Evolutionary conservation across 768 basidiomycete genomes (phyloP), one percentile per base, ranked within the genome.

Genomic region (Pleurotus tuoliensis): DNA sequence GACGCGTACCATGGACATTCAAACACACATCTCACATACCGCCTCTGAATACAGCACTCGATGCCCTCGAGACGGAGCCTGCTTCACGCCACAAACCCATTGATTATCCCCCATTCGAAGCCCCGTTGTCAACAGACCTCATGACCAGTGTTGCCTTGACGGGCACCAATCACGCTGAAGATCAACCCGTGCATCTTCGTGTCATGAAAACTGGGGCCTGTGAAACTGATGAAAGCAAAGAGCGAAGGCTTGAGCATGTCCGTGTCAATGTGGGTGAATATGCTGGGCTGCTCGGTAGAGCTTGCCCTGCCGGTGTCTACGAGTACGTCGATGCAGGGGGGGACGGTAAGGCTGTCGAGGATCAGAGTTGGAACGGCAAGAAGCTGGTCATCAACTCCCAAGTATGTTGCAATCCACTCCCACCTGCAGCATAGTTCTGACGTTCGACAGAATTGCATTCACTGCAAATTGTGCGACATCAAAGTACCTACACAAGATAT

Each of bases 401-500:
- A 79, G 90, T 91, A 58, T n/a, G 79, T 67, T 38, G 25, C 49
- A 24, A 57, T 52, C 47, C 58, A 34, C 6, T 38, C 4, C n/a
- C 22, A 39, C 27, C 15, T 55, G 27, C 40, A 58, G 49, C 53
- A 56, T 46, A 57, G 65, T 69, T 70, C 11, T 30, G 55, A 69
- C 64, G 3, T 38, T 30, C 24, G 0, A 54, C 62, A 94, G 90
- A 92, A 93, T 64, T 92, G 91, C 66, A 91, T 92, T 37, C 91
- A 96, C 67, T 97, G 94, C 76, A 97, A 95, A 71, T 76, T 97
- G 43, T 99, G 96, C 68, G 93, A 94, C 59, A 86, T 99, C 74
- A 98, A 99, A 73, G 90, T 90, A 3, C 95, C 95, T 3, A 93
- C 93, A 2, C 92, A 97, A 67, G 96, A 98, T 69, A 97, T 99